Percentiles rank a stretch among this genome's conserved stretches.
These are phyloP conservation scores for Elongisporangium prolatum DNA, from an alignment of 352 stramenopile species.

Conservation along the genomic window DNA sequence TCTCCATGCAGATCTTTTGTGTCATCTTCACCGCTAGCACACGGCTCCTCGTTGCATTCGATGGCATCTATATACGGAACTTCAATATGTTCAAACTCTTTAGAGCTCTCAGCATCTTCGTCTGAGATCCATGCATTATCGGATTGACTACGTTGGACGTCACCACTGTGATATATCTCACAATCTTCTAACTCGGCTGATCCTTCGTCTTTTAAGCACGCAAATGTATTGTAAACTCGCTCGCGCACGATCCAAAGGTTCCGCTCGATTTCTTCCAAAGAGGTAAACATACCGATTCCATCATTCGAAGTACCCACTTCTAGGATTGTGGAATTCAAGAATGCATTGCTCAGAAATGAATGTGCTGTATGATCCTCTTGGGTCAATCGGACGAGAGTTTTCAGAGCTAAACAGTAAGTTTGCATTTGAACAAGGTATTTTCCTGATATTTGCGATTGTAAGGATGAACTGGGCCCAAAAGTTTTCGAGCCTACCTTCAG, in stretches of 20 bases:
- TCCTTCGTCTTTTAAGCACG: slow-evolving; percentile 27
- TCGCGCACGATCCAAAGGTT: slow-evolving; percentile 35
- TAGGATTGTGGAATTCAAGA: slow-evolving; percentile 1
- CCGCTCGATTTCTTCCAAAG: slow-evolving; percentile 29
- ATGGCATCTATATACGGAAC: background rate
- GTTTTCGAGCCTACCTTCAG: background rate
- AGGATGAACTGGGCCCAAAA: background rate
- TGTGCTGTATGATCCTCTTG: background rate
- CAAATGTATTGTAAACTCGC: slow-evolving; percentile 35
- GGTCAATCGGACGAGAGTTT: slow-evolving; percentile 4
- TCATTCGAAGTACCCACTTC: slow-evolving; percentile 15
- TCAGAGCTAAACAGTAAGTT: slow-evolving; percentile 1
- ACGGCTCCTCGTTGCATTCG: slow-evolving; percentile 8
- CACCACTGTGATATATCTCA: background rate
- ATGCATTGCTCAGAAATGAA: background rate
- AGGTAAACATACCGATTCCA: slow-evolving; percentile 18
- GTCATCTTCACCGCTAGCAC: slow-evolving; percentile 10
- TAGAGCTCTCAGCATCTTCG: background rate
- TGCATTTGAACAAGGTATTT: background rate
- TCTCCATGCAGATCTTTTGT: slow-evolving; percentile 5
- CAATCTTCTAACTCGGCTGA: slow-evolving; percentile 16
- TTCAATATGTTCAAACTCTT: background rate
- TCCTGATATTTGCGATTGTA: background rate
- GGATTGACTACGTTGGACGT: background rate
- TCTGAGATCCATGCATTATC: background rate